Base-by-base conservation (phyloP, 2,329 filamentous ascomycete species). In the Aschersonia sp. region DNA sequence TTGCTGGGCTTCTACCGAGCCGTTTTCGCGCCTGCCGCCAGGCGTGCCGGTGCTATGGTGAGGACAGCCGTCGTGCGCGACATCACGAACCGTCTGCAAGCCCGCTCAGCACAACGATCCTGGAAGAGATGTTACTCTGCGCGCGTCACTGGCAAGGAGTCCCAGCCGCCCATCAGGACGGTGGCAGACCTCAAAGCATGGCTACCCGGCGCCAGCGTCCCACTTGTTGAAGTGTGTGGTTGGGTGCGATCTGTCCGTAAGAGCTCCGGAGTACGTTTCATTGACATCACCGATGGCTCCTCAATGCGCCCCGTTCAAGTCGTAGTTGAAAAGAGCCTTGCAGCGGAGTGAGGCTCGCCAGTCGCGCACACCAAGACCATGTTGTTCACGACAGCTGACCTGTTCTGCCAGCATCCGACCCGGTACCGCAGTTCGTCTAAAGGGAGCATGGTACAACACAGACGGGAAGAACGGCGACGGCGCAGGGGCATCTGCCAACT, bases 271-370 rank as follows among this genome's bases (percentile, higher is more conserved):
- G 73, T 84, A 50, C 81, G 84, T 5, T 97, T 98, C 67, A 83
- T 89, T 46, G 78, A 87, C 50, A 72, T 97, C 46, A 83, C 83
- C 9, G 92, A 98, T 70, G 92, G 92, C 43, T 94, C 88, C 10
- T 87, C 85, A 42, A 71, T 86, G 55, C 72, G 81, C 52, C 72
- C 86, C 31, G 64, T 97, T 48, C 92, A 98, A 68, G 87, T 83
- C 43, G 79, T 95, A 44, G 68, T 95, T 55, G 78, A 78, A 47
- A 82, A 85, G 53, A 71, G 76, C 44, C 73, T 87, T 59, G 81
- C 83, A 54, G 72, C 81, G 65, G 78, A 81, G 87, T 94, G 73
- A 62, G 81, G 48, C 57, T 52, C 52, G 32, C 40, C 43, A 40
- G 22, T 30, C 33, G 6, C 5, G 67, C 57, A 67, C 56, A 49